These are phyloP conservation scores for Marchantia polymorpha DNA, from an alignment of 225 moss, liverwort and hornwort genomes.

Conservation along the genomic window DNA sequence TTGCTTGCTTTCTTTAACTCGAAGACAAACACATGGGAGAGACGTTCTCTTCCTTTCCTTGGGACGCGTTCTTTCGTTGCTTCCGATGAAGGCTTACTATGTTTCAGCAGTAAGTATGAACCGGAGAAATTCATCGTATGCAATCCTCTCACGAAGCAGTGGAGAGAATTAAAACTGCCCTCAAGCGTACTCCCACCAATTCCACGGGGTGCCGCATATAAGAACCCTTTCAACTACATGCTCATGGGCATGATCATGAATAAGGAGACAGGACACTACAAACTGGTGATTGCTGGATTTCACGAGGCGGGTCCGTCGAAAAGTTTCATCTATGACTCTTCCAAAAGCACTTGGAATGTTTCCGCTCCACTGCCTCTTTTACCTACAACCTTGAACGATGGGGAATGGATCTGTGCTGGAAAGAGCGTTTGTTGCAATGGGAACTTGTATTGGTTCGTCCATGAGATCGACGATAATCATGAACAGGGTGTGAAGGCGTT, in stretches of 20 bases:
- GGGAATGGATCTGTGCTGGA: conserved; percentile 18
- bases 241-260: conserved; percentile 23
- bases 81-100: conserved; percentile 21
- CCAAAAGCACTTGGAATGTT: conserved; percentile 10
- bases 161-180: conserved; percentile 14
- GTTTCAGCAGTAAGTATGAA: conserved; percentile 22
- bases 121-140: conserved; percentile 24
- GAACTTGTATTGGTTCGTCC: conserved; percentile 21
- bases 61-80: conserved; percentile 16
- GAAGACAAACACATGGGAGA: conserved; percentile 26
- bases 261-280: conserved; percentile 27
- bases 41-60: conserved; percentile 18
- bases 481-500: conserved; percentile 16
- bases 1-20: conserved; percentile 18
- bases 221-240: conserved; percentile 21
- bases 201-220: conserved; percentile 13
- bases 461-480: not conserved
- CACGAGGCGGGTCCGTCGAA: not conserved
- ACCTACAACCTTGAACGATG: not conserved
- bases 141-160: conserved; percentile 28
- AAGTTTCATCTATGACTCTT: conserved; percentile 15
- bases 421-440: conserved; percentile 20
- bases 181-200: conserved; percentile 16
- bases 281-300: conserved; percentile 17
- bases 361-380: conserved; percentile 7